Base-by-base conservation (phyloP, 345 rosid species). In the Microthlaspi erraticum region DNA sequence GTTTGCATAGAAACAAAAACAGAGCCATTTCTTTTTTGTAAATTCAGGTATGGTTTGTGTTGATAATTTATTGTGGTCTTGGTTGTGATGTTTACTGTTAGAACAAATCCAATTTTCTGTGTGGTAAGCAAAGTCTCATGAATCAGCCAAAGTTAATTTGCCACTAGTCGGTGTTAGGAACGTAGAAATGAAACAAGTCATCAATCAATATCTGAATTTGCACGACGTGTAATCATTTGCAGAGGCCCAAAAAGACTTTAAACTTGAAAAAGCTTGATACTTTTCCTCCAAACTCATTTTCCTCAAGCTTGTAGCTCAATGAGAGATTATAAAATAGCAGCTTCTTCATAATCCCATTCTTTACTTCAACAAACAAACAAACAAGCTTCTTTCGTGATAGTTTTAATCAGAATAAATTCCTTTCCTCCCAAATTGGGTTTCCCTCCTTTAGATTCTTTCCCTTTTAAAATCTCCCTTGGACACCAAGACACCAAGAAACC, bases 291-390 rank as follows among this genome's bases (percentile, higher is more conserved):
- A 56, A 10, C n/a, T 36, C 44, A 71, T 77, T 36, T 36, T 71
- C 60, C 76, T 45, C 13, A 29, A 46, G 48, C 71, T 53, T 63
- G 75, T 53, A 57, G 44, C 48, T 61, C 23, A 63, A 64, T 29
- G 20, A 55, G 54, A 37, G 65, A 53, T 0, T 1, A 26, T 2
- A 26, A 26, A n/a, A 63, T 37, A 12, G 68, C 19, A 69, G 86
- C 85, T 86, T 85, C 81, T 77, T 53, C 65, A 18, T 76, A 72
- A 86, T 78, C 79, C 33, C 87, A 83, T 86, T 79, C 92, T 83
- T 91, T 85, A 73, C 89, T 81, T 87, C 52, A 67, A 36, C 51
- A 8, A 19, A 20, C 31, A n/a, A n/a, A n/a, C n/a, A 49, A 53
- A 48, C 59, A 64, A 31, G 20, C 60, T 77, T 78, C 59, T 70